Evolutionary conservation across 176 grass and related monocot genomes (phyloP), one percentile per base, ranked within the genome.

Genomic region (Aegilops umbellulata): DNA sequence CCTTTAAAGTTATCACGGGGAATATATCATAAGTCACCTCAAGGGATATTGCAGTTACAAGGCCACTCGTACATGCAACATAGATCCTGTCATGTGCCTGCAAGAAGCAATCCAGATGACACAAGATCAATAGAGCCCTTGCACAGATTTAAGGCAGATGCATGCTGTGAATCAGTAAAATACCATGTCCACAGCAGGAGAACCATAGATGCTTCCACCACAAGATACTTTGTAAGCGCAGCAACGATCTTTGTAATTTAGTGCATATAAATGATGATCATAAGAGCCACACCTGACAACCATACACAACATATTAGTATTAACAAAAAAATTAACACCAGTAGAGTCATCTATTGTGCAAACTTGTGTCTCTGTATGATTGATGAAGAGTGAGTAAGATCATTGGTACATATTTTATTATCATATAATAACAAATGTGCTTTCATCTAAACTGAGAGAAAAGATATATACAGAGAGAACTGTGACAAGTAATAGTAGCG

Each of bases 171-270:
- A 77, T 39, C 20, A 13, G 74, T 66, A 75, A 68, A 74, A 86
- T 92, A 94, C 81, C 86, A 81, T 89, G 75, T 94, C 93, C 78
- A 94, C 84, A 80, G 62, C 80, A 73, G 95, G 95, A 51, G 95
- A 98, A 86, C 93, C 91, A 92, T 94, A 98, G 82, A 98, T 92
- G 84, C 95, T 98, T 81, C 95, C 95, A 81, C 95, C 95, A 88
- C 95, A 98, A 74, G 81, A 92, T 82, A 95, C 44, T 95, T 91
- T 94, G 69, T 94, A 95, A 71, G 82, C 10, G 15, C 91, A 98
- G 62, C 81, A 81, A 81, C 39, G 83, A 38, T 94, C 83, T 85
- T 95, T 92, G 78, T 92, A 95, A 89, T 94, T 92, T 65, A 98
- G 87, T 20, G 95, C 95, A 69, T 95, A 98, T 39, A 98, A 76